A percentile compares a stretch with the other conserved stretches of the same genome.
These are phyloP conservation scores for Arachnomyces sp. DNA, from an alignment of 2,329 filamentous ascomycete species.

Conservation along the genomic window DNA sequence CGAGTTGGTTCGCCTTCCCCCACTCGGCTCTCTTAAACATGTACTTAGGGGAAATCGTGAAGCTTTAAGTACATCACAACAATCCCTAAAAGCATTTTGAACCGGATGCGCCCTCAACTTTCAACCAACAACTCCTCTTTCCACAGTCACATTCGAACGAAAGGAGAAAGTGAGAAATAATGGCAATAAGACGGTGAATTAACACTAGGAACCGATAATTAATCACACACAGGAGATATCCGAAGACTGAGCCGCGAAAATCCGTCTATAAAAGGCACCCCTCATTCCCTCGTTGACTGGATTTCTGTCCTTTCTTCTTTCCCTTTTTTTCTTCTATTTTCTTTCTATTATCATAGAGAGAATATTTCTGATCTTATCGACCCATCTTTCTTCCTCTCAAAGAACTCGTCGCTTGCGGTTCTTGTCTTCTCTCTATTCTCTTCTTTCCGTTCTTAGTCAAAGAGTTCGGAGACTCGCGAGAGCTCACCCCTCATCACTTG, in stretches of 20 bases:
- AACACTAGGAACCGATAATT: too few species aligned
- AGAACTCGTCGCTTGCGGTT: constrained; percentile 17
- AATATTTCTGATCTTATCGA: constrained; percentile 3
- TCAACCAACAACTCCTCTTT: constrained; percentile 4
- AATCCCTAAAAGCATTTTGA: constrained; percentile 41
- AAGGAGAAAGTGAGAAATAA: not conserved
- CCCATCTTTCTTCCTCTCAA: constrained; percentile 11
- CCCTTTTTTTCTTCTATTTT: constrained; percentile 7
- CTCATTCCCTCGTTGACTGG: constrained; percentile 5
- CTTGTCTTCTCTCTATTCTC: constrained; percentile 10
- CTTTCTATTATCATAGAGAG: constrained; percentile 1
- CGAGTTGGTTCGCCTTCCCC: constrained; percentile 5
- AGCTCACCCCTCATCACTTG: not conserved
- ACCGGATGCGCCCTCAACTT: constrained; percentile 22
- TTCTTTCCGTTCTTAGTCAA: constrained; percentile 7
- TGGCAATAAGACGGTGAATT: too few species aligned
- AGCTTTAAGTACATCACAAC: constrained; percentile 10
- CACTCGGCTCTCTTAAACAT: constrained; percentile 38
- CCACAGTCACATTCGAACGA: not conserved
- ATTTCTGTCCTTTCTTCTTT: constrained; percentile 3
- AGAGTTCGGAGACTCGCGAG: not conserved
- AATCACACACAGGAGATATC: too few species aligned
- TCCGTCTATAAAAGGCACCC: constrained; percentile 11
- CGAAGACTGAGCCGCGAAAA: too few species aligned
- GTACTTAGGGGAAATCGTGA: constrained; percentile 39